phyloP scores from a whole-genome alignment of 176 grass and related monocot genomes.

The Triticum aestivum region IWGSC_CS_RefSeq_v2.1 NC_057813.1:700016833-700017332 shows the following conservation, averaged over 20 bases:
- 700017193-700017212: not conserved
- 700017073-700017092: not conserved
- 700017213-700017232: not conserved
- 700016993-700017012: not conserved
- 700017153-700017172: not conserved
- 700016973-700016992: not conserved
- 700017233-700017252: not conserved
- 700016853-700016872: not conserved
- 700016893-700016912: not conserved
- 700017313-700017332: not conserved
- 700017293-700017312: not conserved
- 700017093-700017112: not conserved
- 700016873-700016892: not conserved
- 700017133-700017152: not conserved
- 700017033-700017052: not conserved
- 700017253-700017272: not conserved
- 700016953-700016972: not conserved
- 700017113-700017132: not conserved
- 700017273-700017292: not conserved
- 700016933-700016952: not conserved
- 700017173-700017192: not conserved
- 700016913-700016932: not conserved
- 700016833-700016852: not conserved
- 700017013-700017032: not conserved
- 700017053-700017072: not conserved